Evolutionary conservation across 1,284 basidiomycete species (phyloP), one percentile per base, ranked within the genome.

Genomic region (Trichosporon inkin): DNA sequence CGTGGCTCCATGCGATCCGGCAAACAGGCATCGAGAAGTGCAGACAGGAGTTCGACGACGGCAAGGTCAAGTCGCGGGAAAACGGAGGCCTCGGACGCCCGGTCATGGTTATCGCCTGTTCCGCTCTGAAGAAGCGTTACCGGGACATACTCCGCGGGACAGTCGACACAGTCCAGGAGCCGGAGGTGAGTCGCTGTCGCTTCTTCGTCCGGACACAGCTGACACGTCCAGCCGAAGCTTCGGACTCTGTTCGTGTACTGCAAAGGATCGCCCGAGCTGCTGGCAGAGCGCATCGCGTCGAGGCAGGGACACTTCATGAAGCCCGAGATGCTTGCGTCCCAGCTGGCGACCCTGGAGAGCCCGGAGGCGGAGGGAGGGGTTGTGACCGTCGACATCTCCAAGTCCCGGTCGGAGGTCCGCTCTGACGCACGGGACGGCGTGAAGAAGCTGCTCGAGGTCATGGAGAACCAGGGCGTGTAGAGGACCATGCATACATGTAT

Each of bases 231-330:
- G 63, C 63, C 63, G 44, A 57, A 54, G 44, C 57, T 89, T 62
- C 80, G 82, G 60, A 89, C 90, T 7, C 86, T 84, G 71, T 94
- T 96, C 71, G 85, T 95, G 56, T 93, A 88, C 74, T 86, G 95
- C 68, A 81, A 88, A 53, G 92, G 92, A 2, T 75, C 82, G 19
- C 78, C 81, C 40, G 83, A 86, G 28, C 75, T 88, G 53, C 75
- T 96, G 52, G 68, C 83, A 67, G 82, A 86, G 53, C 81, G 93
- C 40, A 92, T 97, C 84, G 71, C 77, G 67, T 81, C 81, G 57
- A 81, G 93, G 32, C 77, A 85, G 64, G 86, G 86, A 0, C 94
- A 98, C 77, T 96, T 91, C 68, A 92, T 97, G 88, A 92, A 92
- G 76, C 84, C 85, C 2, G 56, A 70, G 20, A 95, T 97, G 93